Conservation (phyloP, 2,329 filamentous ascomycete genomes). For the Trichoderma koningii region DNA sequence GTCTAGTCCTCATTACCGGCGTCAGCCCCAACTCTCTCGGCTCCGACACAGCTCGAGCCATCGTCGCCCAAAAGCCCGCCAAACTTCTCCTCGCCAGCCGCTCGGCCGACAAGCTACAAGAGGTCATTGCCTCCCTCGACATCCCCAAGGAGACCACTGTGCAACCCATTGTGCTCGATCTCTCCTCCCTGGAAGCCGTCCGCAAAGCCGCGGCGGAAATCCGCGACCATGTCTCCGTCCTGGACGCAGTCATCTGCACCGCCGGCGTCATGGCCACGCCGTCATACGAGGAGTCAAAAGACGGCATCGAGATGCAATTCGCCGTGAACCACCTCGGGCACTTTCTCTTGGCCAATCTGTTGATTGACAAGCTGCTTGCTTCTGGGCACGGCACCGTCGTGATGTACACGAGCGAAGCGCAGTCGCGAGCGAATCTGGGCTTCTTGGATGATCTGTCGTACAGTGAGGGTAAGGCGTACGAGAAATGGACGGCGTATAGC, state of each 20-base stretch:
- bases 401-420: constrained; percentile 43
- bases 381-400: constrained; percentile 41
- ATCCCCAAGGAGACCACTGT: constrained; percentile 38
- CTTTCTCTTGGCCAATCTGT: constrained; percentile 44
- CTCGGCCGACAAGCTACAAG: constrained; percentile 32
- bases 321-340: constrained; percentile 44
- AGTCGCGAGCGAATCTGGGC: constrained; percentile 25
- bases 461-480: constrained; percentile 36
- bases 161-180: constrained; percentile 41
- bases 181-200: constrained; percentile 42
- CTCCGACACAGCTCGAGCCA: constrained; percentile 39
- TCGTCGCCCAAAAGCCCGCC: constrained; percentile 44
- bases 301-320: constrained; percentile 44
- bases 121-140: constrained; percentile 31
- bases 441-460: constrained; percentile 13
- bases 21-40: constrained; percentile 45
- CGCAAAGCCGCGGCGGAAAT: constrained; percentile 43
- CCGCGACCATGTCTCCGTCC: constrained; percentile 27
- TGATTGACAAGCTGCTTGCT: constrained; percentile 38
- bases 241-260: constrained; percentile 47
- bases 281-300: constrained; percentile 39
- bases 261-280: constrained; percentile 46
- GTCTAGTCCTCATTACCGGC: constrained; percentile 42
- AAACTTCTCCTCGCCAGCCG: constrained; percentile 8
- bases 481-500: constrained; percentile 34